Base-by-base conservation (phyloP, 495 filamentous ascomycete species). In the Cercophora newfieldiana region DNA sequence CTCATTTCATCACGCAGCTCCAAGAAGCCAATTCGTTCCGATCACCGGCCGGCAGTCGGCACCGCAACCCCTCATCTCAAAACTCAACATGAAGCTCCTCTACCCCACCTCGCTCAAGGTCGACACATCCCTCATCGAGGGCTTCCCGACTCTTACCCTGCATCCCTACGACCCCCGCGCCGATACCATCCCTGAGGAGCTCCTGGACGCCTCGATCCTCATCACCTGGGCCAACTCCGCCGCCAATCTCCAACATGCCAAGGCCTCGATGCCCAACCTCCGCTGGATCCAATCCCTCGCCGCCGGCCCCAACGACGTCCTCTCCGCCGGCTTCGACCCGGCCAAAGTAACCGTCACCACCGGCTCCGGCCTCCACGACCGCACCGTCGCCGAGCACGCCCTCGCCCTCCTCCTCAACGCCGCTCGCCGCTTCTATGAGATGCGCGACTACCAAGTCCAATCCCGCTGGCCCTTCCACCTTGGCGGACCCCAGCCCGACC, bases 221-320 rank as follows among this genome's bases (percentile, higher is more conserved):
- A 72, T 88, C 7, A 87, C 86, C 29, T 88, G 86, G 86, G 54
- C 72, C 74, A 88, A 88, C 76, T 77, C 71, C 53, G 24, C 81
- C 19, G 69, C 66, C 18, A 87, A 86, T 75, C 83, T 88, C 51
- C 64, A 73, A 14, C 80, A 85, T 69, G 85, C 85, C 33, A 80
- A 77, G 3, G 28, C 67, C 16, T 75, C 78, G 61, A 74, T 87
- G 70, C 81, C 75, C 33, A 82, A 82, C 33, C 76, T 88, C 21
- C 76, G 76, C 49, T 88, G 86, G 86, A 87, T 88, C 74, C 86
- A 88, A 65, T 83, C 80, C 0, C 83, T 87, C 28, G 85, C 86
- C 22, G 86, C 86, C 2, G 86, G 86, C 0, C 86, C 86, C 61
- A 88, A 88, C 68, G 86, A 88, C 71, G 85, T 88, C 12, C 77